These are phyloP conservation scores for Pythium oligandrum DNA, from an alignment of 352 stramenopile genomes.

Conservation along the genomic window DNA sequence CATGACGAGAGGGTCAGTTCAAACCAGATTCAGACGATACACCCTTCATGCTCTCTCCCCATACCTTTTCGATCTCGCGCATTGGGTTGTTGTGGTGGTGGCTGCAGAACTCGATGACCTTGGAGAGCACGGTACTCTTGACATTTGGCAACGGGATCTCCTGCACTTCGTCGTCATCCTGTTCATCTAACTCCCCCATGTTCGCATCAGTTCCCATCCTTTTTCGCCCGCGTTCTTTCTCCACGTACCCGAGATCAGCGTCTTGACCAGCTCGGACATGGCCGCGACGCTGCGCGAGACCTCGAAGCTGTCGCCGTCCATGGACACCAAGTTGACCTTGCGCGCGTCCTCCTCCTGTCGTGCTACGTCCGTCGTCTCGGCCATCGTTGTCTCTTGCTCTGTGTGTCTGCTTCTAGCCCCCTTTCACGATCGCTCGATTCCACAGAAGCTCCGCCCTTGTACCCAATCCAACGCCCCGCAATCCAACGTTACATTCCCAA, in stretches of 20 bases:
- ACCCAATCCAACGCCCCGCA: too few species aligned
- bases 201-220: neutral
- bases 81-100: conserved; percentile 97
- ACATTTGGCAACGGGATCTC: conserved; percentile 98
- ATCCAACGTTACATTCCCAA: too few species aligned
- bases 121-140: conserved; percentile 94
- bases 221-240: neutral
- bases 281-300: conserved; percentile 91
- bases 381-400: too few species aligned
- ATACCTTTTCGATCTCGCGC: conserved; percentile 98
- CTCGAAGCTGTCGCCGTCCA: conserved; percentile 97
- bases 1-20: neutral
- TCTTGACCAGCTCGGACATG: conserved; percentile 98
- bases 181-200: conserved; percentile 67
- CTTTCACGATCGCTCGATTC: too few species aligned
- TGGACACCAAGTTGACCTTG: conserved; percentile 86
- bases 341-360: conserved; percentile 69
- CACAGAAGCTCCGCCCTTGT: too few species aligned
- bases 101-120: conserved; percentile 97
- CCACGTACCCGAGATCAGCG: conserved; percentile 91
- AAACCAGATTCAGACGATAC: neutral
- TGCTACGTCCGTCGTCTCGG: conserved; percentile 51
- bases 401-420: too few species aligned
- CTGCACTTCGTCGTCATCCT: conserved; percentile 93
- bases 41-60: neutral